Base-by-base conservation (phyloP, 768 basidiomycete species). In the Panaeolus papilionaceus region DNA sequence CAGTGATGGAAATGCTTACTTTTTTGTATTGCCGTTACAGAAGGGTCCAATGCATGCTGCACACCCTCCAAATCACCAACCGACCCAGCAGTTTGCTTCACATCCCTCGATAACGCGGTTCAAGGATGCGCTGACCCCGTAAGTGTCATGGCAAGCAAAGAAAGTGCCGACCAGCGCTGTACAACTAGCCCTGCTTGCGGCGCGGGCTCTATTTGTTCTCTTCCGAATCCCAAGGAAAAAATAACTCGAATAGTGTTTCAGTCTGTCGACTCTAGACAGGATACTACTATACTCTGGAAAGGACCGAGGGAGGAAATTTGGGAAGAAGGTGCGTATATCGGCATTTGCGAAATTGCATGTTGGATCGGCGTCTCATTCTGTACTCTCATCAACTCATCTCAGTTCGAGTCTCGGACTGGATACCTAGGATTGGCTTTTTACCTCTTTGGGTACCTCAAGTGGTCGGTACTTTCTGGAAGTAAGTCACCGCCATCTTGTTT, bases 281-380 rank as follows among this genome's bases (percentile, higher is more conserved):
- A 73, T 26, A 69, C 42, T 14, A 63, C 88, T 1, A 76, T 95
- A 3, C 74, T 95, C 2, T 96, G 93, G 92, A 88, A 84, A 67
- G 94, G 94, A 0, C 88, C 92, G 5, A 79, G 78, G 9, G 71
- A 71, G 18, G 92, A 94, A 76, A 81, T 95, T 0, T 85, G 83
- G 78, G 86, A 90, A 64, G 84, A 91, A 83, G 88, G 92, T 89
- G 69, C 37, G 80, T 73, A n/a, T 62, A 16, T 58, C 54, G 28
- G 54, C 33, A 37, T 33, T 58, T 58, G 33, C 54, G 14, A 8
- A 58, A 16, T 58, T 37, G 54, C 54, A 28, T 33, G 14, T 58
- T 58, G 33, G 16, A 58, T 16, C 14, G 33, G 28, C 28, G 54
- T 61, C 49, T 66, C 62, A 8, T 40, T 39, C 54, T 64, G 18